These are phyloP conservation scores for Blepharisma japonicum DNA, from an alignment of 73 alveolate species.

Conservation along the genomic window DNA sequence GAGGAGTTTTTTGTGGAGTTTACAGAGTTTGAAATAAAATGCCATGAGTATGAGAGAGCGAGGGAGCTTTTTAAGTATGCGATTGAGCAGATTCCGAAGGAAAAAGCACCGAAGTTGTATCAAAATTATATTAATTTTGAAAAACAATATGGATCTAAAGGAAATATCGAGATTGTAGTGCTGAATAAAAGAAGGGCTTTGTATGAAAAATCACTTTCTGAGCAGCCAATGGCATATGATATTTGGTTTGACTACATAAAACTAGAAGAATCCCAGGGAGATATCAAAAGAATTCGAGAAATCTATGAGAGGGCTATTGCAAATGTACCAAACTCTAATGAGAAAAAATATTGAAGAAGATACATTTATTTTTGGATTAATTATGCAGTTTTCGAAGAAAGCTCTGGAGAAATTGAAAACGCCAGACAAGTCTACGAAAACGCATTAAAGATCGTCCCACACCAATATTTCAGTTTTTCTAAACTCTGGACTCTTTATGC, in stretches of 20 bases:
- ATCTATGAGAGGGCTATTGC: conserved; percentile 90
- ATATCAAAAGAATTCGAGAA: conserved; percentile 71
- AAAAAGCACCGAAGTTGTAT: conserved; percentile 70
- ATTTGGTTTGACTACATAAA: conserved; percentile 92
- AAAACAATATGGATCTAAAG: conserved; percentile 94
- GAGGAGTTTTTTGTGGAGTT: conserved; percentile 89
- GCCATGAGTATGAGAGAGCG: conserved; percentile 95
- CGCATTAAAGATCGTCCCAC: conserved; percentile 80
- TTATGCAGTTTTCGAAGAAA: conserved; percentile 96
- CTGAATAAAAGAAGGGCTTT: conserved; percentile 85
- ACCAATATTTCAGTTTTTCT: conserved; percentile 79
- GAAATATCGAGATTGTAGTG: conserved; percentile 93
- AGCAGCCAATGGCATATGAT: conserved; percentile 77
- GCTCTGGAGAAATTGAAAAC: conserved; percentile 56
- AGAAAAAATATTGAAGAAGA: conserved; percentile 83
- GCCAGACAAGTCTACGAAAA: conserved; percentile 87
- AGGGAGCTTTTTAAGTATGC: conserved; percentile 93
- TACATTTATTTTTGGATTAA: conserved; percentile 89
- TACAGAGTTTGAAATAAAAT: conserved; percentile 88
- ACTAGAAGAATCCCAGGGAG: conserved; percentile 88
- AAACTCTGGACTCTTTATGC: conserved; percentile 91
- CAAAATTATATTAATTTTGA: conserved; percentile 90
- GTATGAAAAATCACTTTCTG: conserved; percentile 66
- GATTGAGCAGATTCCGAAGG: conserved; percentile 76
- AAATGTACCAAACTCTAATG: conserved; percentile 78